A percentile compares a stretch with the other conserved stretches of the same genome.
Conservation (phyloP, 1,284 basidiomycete genomes). For the Coniophora puteana region DNA sequence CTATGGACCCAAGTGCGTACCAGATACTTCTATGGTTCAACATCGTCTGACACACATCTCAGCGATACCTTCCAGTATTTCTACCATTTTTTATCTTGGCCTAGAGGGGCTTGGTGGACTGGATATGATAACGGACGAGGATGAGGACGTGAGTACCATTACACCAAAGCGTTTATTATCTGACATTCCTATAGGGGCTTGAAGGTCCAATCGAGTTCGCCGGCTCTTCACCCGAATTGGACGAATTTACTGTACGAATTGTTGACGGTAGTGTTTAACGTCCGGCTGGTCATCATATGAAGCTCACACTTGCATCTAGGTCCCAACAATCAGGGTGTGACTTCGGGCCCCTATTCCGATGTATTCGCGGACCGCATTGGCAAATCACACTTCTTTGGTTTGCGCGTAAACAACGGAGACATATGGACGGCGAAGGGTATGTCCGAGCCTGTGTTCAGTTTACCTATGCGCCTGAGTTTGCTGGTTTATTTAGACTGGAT, state of each 20-base stretch:
- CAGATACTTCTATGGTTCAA: not conserved
- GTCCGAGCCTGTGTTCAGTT: not conserved
- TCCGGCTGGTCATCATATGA: not conserved
- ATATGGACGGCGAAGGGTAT: conserved; percentile 86
- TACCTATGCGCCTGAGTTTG: not conserved
- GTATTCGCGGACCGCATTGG: conserved; percentile 63
- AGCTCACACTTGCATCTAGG: conserved; percentile 31
- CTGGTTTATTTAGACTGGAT: too few relatives aligned
- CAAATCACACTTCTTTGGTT: conserved; percentile 72
- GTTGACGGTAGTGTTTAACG: conserved; percentile 63
- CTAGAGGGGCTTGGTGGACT: conserved; percentile 83
- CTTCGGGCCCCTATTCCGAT: conserved; percentile 50
- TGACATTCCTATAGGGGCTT: conserved; percentile 70
- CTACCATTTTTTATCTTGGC: conserved; percentile 83
- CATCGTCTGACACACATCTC: conserved; percentile 8
- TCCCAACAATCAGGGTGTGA: conserved; percentile 53
- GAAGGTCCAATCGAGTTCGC: conserved; percentile 64
- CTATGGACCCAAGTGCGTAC: conserved; percentile 61
- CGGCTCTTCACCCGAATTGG: conserved; percentile 74
- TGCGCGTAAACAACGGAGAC: conserved; percentile 56
- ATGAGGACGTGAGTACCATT: conserved; percentile 56
- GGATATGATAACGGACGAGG: conserved; percentile 73
- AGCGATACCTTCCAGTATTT: conserved; percentile 60
- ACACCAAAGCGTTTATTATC: conserved; percentile 8
- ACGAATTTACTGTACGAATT: conserved; percentile 78